These are phyloP conservation scores for Citrus australasica DNA, from an alignment of 345 rosid genomes.

Conservation along the genomic window DNA sequence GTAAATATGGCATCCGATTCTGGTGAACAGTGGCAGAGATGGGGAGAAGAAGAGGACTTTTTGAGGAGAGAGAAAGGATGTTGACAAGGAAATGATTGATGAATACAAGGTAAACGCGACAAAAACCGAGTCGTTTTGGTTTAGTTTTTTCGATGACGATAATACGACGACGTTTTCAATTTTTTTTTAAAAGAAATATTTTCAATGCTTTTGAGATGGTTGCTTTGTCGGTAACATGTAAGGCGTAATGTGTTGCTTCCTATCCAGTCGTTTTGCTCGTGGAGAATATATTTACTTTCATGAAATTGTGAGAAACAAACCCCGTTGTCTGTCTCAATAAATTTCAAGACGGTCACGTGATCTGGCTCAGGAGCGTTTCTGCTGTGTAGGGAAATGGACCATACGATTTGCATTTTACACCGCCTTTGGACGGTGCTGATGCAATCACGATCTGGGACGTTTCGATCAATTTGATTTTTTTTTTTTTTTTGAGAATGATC, in stretches of 20 bases:
- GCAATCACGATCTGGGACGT: neutral
- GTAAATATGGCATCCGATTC: neutral
- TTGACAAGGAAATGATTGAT: conserved; percentile 11
- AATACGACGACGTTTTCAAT: conserved; percentile 13
- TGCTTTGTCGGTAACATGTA: neutral
- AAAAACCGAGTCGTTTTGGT: neutral
- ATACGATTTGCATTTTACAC: neutral
- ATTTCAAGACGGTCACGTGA: conserved; percentile 14
- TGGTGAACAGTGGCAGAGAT: neutral
- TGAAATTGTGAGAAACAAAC: neutral
- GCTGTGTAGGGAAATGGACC: neutral
- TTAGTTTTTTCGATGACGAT: too few species aligned
- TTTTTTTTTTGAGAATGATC: neutral
- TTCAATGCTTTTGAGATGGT: neutral
- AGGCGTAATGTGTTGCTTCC: neutral
- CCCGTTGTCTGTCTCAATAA: conserved; percentile 18
- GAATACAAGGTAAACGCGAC: conserved; percentile 11
- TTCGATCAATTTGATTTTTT: neutral
- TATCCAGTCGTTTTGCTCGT: neutral
- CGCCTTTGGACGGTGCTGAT: neutral
- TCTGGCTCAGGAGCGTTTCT: neutral
- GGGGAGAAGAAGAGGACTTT: conserved; percentile 1
- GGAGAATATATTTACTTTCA: neutral
- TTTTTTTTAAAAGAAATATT: too few species aligned
- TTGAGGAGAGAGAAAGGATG: conserved; percentile 5